Percentiles rank a stretch among this genome's conserved stretches.
Evolutionary conservation across 345 rosid genomes (phyloP).

Genomic region (Eucalyptus melliodora): DNA sequence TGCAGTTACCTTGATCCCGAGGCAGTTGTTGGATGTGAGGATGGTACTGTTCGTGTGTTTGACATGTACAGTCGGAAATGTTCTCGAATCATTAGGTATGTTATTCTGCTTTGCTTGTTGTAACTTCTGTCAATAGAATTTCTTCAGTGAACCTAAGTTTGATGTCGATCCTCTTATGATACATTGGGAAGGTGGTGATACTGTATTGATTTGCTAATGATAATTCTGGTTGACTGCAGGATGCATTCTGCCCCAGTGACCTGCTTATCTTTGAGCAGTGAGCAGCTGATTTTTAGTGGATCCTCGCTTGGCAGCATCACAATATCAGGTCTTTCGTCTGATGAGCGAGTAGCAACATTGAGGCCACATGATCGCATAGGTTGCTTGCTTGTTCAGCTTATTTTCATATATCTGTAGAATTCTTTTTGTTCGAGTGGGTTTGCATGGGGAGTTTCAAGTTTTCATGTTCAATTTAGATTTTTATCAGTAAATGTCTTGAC

Average conservation of each 20-base stretch:
- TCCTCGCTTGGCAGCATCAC: constrained; percentile 67
- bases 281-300: constrained; percentile 58
- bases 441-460: neutral
- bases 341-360: constrained; percentile 50
- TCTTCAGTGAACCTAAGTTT: neutral
- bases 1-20: constrained; percentile 82
- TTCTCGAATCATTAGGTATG: constrained; percentile 65
- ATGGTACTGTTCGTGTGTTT: constrained; percentile 78
- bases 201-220: neutral
- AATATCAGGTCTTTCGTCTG: constrained; percentile 47
- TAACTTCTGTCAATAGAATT: neutral
- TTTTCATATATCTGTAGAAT: neutral
- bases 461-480: neutral
- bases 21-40: constrained; percentile 92
- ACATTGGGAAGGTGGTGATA: neutral
- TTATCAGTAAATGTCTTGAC: neutral
- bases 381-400: neutral
- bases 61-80: constrained; percentile 89
- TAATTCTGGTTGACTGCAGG: constrained; percentile 20
- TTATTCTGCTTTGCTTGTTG: neutral
- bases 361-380: constrained; percentile 58
- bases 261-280: constrained; percentile 61
- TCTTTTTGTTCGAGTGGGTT: neutral
- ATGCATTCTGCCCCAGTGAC: constrained; percentile 63
- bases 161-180: neutral